Evolutionary conservation across 2,329 filamentous ascomycete species (phyloP), one percentile per base, ranked within the genome.

Genomic region (Colletotrichum sp.): DNA sequence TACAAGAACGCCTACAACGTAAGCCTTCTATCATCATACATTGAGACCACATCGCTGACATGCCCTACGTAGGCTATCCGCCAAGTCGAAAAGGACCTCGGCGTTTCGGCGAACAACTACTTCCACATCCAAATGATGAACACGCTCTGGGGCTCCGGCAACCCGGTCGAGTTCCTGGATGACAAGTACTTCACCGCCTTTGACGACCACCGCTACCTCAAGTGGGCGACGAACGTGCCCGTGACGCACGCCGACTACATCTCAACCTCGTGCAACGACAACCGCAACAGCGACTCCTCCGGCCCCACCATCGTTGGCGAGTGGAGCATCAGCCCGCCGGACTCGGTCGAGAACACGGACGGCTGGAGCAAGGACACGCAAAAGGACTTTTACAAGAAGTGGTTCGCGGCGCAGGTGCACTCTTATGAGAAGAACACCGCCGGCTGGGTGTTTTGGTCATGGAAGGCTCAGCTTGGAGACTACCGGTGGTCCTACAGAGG

Each of bases 361-460:
- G 87, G 84, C 30, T 92, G 86, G 85, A 79, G 86, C 77, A 82
- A 84, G 12, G 80, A 79, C 69, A 78, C 80, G 38, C 85, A 89
- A 71, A 79, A 81, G 69, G 83, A 80, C 3, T 93, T 91, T 81
- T 93, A 93, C 62, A 34, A 52, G 62, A 67, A 72, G 70, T 72
- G 70, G 70, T 67, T 72, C 64, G 62, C 52, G 24, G 70, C 70
- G 26, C 70, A 92, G 81, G 85, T 88, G 0, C 84, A 86, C 60
- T 82, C 87, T 0, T 93, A 91, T 78, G 91, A 93, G 83, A 85
- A 85, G 71, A 82, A 85, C 18, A 77, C 83, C 3, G 83, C 84
- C 9, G 90, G 90, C 0, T 92, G 90, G 90, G 81, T 90, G 5
- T 93, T 91, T 79, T 93, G 91, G 91, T 87, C 87, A 1, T 93